Evolutionary conservation across 169 alveolate genomes (phyloP).

Genomic region (Ichthyophthirius multifiliis): DNA sequence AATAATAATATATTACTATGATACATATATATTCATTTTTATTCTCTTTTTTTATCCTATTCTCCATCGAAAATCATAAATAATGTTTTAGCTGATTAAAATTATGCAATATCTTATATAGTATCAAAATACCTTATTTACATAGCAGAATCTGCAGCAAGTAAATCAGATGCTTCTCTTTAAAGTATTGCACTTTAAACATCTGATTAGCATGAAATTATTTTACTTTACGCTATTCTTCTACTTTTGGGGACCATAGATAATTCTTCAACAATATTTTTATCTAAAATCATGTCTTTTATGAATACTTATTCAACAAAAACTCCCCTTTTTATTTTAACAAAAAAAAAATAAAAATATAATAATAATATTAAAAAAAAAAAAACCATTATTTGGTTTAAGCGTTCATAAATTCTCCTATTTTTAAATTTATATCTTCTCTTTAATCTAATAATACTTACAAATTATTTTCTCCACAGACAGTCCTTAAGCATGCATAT

Average conservation of each 20-base stretch:
- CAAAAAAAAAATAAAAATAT: neutral
- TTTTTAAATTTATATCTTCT: constrained; percentile 29
- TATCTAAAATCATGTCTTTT: constrained; percentile 32
- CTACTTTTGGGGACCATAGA: constrained; percentile 34
- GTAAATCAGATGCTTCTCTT: constrained; percentile 44
- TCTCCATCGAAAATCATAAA: too few species aligned
- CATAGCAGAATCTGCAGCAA: constrained; percentile 40
- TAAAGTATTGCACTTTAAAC: constrained; percentile 36
- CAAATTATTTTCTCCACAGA: constrained; percentile 38
- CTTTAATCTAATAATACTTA: constrained; percentile 38
- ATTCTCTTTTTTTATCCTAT: too few species aligned
- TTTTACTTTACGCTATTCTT: constrained; percentile 33
- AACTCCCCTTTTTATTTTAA: constrained; percentile 9
- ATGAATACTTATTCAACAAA: constrained; percentile 37
- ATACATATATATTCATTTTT: too few species aligned
- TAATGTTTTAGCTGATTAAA: too few species aligned
- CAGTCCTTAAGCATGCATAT: constrained; percentile 26
- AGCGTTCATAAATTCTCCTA: constrained; percentile 10
- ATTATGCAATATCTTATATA: constrained; percentile 19
- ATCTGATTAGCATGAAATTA: constrained; percentile 36
- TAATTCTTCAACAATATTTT: constrained; percentile 6
- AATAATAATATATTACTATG: too few species aligned
- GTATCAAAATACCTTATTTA: constrained; percentile 42
- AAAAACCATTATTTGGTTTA: neutral
- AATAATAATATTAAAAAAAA: neutral